Evolutionary conservation across 345 rosid species (phyloP).

Genomic region (Linum usitatissimum): DNA sequence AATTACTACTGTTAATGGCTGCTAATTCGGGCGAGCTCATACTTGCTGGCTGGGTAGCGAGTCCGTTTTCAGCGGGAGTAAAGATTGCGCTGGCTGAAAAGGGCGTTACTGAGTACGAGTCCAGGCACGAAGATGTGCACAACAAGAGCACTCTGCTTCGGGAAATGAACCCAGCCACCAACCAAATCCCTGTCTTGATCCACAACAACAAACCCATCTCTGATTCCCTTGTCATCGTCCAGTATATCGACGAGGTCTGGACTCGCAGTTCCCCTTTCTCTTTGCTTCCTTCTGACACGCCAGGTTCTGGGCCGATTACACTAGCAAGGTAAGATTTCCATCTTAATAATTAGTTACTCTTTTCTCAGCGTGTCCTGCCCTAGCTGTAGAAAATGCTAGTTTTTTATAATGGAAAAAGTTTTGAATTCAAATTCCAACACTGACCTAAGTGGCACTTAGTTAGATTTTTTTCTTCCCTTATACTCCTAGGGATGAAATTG

Average conservation of each 20-base stretch:
- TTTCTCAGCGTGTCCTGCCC: too few relatives aligned
- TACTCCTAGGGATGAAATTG: too few relatives aligned
- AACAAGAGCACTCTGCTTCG: neutral
- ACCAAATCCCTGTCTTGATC: constrained; percentile 3
- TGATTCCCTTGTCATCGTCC: neutral
- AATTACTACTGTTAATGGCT: too few relatives aligned
- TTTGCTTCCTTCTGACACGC: neutral
- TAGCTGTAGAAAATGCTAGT: too few relatives aligned
- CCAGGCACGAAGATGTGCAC: neutral
- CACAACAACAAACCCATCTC: neutral
- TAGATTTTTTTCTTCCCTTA: too few relatives aligned
- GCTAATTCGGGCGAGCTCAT: neutral
- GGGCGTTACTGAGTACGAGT: neutral
- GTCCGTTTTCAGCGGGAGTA: neutral
- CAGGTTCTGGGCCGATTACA: constrained; percentile 1
- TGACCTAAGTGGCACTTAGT: too few relatives aligned
- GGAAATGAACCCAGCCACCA: neutral
- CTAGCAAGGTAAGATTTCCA: neutral
- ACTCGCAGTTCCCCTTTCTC: neutral
- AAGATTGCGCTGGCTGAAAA: neutral
- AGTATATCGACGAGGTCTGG: neutral
- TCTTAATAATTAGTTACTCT: too few relatives aligned
- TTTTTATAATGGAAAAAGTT: too few relatives aligned
- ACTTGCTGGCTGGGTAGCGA: neutral
- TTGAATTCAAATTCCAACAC: too few relatives aligned